Conservation (phyloP, 805 yeast species). For the Candida morakotiae region DNA sequence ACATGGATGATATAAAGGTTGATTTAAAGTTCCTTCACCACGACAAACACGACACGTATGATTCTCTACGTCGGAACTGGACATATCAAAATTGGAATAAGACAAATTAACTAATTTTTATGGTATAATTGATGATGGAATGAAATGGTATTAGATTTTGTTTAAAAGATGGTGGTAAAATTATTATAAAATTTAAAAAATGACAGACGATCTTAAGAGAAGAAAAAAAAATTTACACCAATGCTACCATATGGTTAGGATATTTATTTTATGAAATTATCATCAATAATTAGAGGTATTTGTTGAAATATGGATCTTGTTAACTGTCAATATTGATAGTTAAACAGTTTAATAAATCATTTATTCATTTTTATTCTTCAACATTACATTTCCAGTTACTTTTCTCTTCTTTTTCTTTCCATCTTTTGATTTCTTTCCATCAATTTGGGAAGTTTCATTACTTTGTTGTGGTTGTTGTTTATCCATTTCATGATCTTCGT, state of each 20-base stretch:
- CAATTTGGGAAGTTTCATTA: not conserved
- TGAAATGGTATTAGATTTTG: too few relatives aligned
- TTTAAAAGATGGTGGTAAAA: too few relatives aligned
- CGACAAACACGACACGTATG: slow-evolving; percentile 88
- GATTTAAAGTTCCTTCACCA: slow-evolving; percentile 75
- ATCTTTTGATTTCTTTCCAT: not conserved
- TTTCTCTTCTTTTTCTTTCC: slow-evolving; percentile 18
- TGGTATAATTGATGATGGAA: too few relatives aligned
- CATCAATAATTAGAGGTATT: too few relatives aligned
- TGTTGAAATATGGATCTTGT: too few relatives aligned
- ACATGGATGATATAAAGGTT: slow-evolving; percentile 89
- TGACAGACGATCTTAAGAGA: not conserved
- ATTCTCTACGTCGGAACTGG: slow-evolving; percentile 23
- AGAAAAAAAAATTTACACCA: not conserved
- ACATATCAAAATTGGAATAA: not conserved
- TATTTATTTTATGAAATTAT: too few relatives aligned
- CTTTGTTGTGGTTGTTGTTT: not conserved
- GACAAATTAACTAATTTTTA: too few relatives aligned
- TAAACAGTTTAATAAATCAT: too few relatives aligned
- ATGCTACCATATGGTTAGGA: too few relatives aligned
- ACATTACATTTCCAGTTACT: slow-evolving; percentile 15
- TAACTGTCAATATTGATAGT: not conserved
- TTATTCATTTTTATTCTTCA: slow-evolving; percentile 1
- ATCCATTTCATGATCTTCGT: not conserved
- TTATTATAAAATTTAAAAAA: too few relatives aligned